phyloP scores from a whole-genome alignment of 306 rosid species.

The Abrus precatorius region DNA sequence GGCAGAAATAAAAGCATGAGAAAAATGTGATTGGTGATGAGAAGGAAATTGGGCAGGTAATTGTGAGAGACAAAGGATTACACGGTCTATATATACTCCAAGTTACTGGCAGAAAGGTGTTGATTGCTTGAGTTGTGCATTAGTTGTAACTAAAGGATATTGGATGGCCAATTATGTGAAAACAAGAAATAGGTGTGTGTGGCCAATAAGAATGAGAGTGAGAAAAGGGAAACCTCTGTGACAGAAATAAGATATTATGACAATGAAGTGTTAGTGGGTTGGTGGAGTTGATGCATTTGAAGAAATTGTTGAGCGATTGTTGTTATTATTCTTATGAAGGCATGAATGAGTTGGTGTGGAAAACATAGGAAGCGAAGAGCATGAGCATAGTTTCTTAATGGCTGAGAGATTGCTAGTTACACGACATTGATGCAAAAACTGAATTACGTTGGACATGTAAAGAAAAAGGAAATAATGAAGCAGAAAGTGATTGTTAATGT shows the following conservation, averaged over 20 bases:
- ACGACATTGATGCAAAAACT: background rate
- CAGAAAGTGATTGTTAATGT: too few relatives aligned
- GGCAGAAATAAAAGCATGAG: background rate
- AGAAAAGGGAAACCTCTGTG: slow-evolving; percentile 60
- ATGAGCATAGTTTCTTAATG: slow-evolving; percentile 66
- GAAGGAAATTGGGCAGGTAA: slow-evolving; percentile 32
- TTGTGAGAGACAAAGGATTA: slow-evolving; percentile 29
- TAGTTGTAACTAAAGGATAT: background rate
- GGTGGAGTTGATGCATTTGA: slow-evolving; percentile 67
- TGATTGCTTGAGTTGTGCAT: background rate
- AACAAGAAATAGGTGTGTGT: slow-evolving; percentile 3
- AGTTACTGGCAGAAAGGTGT: slow-evolving; percentile 22
- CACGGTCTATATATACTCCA: slow-evolving; percentile 32
- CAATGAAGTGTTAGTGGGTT: slow-evolving; percentile 62
- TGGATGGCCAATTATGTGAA: background rate
- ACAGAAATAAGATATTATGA: slow-evolving; percentile 57
- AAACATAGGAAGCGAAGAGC: slow-evolving; percentile 51
- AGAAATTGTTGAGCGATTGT: slow-evolving; percentile 50
- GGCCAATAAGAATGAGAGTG: slow-evolving; percentile 47
- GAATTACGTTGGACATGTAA: too few relatives aligned
- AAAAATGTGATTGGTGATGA: slow-evolving; percentile 5
- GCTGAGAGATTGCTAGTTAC: slow-evolving; percentile 49
- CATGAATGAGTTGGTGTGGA: slow-evolving; percentile 62
- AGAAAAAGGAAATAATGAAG: too few relatives aligned
- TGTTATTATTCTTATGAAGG: slow-evolving; percentile 37